Evolutionary conservation across 371 early-diverging fungal species (phyloP).

Genomic region (Lichtheimia hyalospora): DNA sequence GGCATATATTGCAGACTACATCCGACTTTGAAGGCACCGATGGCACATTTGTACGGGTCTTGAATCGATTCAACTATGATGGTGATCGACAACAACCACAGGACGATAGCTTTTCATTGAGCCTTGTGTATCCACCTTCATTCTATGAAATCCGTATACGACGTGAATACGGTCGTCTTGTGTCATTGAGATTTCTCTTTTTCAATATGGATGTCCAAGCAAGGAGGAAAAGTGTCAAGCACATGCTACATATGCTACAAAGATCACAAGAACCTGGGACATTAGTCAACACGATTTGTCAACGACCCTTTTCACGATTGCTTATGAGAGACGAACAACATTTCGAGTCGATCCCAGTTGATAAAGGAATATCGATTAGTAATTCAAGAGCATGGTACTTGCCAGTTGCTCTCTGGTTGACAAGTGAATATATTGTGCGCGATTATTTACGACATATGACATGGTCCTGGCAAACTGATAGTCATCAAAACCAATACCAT

Average conservation of each 20-base stretch:
- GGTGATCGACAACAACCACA: not conserved
- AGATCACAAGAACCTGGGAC: constrained; percentile 12
- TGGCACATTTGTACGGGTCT: constrained; percentile 43
- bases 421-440: constrained; percentile 52
- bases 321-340: constrained; percentile 54
- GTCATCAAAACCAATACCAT: constrained; percentile 50
- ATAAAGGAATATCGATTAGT: not conserved
- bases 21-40: constrained; percentile 40
- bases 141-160: constrained; percentile 45
- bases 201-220: constrained; percentile 50
- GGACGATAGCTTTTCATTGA: constrained; percentile 24
- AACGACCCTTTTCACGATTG: constrained; percentile 48
- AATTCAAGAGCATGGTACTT: constrained; percentile 38
- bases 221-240: constrained; percentile 24
- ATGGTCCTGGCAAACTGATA: constrained; percentile 68
- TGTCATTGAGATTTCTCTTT: constrained; percentile 39
- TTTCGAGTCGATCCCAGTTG: constrained; percentile 12
- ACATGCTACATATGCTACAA: constrained; percentile 20
- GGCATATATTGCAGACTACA: constrained; percentile 21
- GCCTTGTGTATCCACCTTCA: constrained; percentile 28
- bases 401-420: constrained; percentile 38
- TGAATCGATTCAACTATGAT: constrained; percentile 21
- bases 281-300: constrained; percentile 38
- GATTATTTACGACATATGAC: constrained; percentile 64
- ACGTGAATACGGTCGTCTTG: constrained; percentile 43